Conservation (phyloP, 2,329 filamentous ascomycete genomes). For the Blastomyces gilchristii region DNA sequence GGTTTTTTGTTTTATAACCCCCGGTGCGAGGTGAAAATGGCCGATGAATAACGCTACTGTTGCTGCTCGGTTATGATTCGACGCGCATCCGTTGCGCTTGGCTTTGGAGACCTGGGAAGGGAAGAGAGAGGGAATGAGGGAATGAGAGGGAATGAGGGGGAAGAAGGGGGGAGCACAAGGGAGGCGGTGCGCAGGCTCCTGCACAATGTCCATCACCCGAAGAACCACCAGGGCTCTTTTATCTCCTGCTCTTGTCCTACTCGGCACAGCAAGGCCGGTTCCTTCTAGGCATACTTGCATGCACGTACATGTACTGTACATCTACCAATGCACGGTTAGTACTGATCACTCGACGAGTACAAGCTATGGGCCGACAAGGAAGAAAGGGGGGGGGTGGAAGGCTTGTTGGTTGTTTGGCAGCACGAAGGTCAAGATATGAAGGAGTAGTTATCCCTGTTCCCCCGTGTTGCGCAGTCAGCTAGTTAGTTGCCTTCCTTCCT, state of each 20-base stretch:
- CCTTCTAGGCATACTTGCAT: neutral
- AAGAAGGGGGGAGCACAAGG: neutral
- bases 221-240: neutral
- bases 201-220: neutral
- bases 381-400: neutral
- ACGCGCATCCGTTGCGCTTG: neutral
- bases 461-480: no score
- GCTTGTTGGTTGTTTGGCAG: no score
- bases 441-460: neutral
- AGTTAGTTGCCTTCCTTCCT: neutral
- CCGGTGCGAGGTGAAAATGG: slow-evolving; percentile 4
- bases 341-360: neutral
- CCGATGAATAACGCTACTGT: slow-evolving; percentile 3
- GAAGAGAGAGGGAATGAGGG: no score
- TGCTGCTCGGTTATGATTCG: slow-evolving; percentile 1
- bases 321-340: slow-evolving; percentile 1
- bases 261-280: neutral
- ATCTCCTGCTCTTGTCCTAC: neutral
- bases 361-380: neutral
- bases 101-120: neutral
- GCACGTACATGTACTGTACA: neutral
- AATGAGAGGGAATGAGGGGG: neutral
- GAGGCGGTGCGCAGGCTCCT: neutral
- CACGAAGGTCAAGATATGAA: neutral
- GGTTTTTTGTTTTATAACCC: neutral